A percentile compares a stretch with the other conserved stretches of the same genome.
Evolutionary conservation across 2,329 filamentous ascomycete genomes (phyloP).

Genomic region (Neofusicoccum umdonicola): DNA sequence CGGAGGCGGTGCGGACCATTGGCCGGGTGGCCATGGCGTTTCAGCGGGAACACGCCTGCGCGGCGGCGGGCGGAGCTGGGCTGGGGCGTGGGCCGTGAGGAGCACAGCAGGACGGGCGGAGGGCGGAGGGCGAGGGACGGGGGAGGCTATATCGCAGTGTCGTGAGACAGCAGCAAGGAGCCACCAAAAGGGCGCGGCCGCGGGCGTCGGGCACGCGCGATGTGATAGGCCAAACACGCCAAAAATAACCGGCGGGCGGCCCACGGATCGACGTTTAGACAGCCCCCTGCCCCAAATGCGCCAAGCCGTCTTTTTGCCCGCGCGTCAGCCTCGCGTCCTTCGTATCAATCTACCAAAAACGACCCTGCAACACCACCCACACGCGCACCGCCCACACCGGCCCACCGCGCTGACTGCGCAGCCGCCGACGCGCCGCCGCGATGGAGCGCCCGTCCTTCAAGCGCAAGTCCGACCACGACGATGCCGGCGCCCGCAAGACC

Average conservation of each 20-base stretch:
- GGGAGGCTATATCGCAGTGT: slow-evolving; percentile 12
- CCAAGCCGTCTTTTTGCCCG: slow-evolving; percentile 1
- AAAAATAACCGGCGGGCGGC: not conserved
- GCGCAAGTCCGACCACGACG: slow-evolving; percentile 43
- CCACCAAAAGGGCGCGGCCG: slow-evolving; percentile 10
- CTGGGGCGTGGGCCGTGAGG: not conserved
- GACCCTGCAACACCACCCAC: slow-evolving; percentile 23
- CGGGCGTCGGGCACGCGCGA: not conserved
- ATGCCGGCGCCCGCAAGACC: slow-evolving; percentile 33
- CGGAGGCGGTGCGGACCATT: slow-evolving; percentile 20
- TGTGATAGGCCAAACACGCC: not conserved
- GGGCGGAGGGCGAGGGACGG: slow-evolving; percentile 6
- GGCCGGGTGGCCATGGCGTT: slow-evolving; percentile 16
- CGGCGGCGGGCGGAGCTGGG: slow-evolving; percentile 1
- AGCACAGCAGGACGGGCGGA: slow-evolving; percentile 8
- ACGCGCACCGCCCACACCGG: slow-evolving; percentile 6
- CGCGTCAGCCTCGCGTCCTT: slow-evolving; percentile 7
- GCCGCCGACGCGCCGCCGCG: slow-evolving; percentile 17
- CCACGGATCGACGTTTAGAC: slow-evolving; percentile 3
- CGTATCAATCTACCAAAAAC: slow-evolving; percentile 7
- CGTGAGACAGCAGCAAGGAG: slow-evolving; percentile 15
- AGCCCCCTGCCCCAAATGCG: not conserved
- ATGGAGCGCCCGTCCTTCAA: slow-evolving; percentile 43
- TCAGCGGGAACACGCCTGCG: not conserved
- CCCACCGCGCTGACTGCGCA: slow-evolving; percentile 11